phyloP scores from a whole-genome alignment of 768 basidiomycete species.

The Auricularia heimuer region DNA sequence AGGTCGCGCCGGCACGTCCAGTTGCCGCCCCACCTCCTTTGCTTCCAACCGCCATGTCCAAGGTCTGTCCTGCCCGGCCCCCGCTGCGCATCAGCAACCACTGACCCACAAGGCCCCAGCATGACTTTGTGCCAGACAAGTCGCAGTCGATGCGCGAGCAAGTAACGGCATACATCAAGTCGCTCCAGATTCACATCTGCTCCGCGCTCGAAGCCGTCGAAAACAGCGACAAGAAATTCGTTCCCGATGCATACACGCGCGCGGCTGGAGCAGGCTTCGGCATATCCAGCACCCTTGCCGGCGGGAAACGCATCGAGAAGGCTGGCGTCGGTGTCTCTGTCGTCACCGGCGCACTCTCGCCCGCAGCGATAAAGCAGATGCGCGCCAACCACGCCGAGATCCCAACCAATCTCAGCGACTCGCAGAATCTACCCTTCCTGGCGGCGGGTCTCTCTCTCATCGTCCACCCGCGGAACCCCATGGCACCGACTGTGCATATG shows the following conservation, averaged over 20 bases:
- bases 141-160: slow-evolving; percentile 54
- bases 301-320: slow-evolving; percentile 56
- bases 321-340: slow-evolving; percentile 93
- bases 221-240: slow-evolving; percentile 22
- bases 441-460: slow-evolving; percentile 89
- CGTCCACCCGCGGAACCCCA: slow-evolving; percentile 87
- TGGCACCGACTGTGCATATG: slow-evolving; percentile 87
- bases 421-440: slow-evolving; percentile 76
- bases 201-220: slow-evolving; percentile 69
- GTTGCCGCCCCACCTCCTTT: background rate
- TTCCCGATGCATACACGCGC: slow-evolving; percentile 47
- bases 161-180: slow-evolving; percentile 65
- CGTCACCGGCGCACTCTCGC: slow-evolving; percentile 81
- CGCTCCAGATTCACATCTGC: slow-evolving; percentile 75
- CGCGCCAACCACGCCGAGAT: slow-evolving; percentile 78
- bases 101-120: background rate
- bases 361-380: slow-evolving; percentile 89
- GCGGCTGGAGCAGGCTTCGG: slow-evolving; percentile 22
- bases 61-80: background rate
- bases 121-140: background rate
- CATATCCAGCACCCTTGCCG: slow-evolving; percentile 25
- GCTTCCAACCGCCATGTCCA: background rate
- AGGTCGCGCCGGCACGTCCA: background rate
- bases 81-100: background rate
- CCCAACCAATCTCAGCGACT: slow-evolving; percentile 46